These are phyloP conservation scores for Naganishia onofrii DNA, from an alignment of 768 basidiomycete genomes.

Conservation along the genomic window DNA sequence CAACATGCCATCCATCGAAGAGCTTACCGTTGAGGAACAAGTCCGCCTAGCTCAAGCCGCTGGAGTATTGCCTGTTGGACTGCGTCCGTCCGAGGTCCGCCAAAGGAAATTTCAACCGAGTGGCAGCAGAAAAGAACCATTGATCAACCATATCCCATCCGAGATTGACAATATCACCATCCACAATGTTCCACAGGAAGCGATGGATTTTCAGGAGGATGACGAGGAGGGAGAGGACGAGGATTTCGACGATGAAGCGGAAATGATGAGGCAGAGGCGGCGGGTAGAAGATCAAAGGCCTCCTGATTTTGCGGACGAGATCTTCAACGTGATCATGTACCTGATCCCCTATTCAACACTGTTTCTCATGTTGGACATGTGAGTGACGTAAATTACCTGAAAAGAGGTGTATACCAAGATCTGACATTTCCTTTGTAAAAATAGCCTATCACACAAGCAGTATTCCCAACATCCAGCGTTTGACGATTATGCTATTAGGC, in stretches of 20 bases:
- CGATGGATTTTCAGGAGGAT: background rate
- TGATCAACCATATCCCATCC: conserved; percentile 21
- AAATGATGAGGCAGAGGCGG: conserved; percentile 5
- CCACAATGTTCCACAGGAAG: conserved; percentile 18
- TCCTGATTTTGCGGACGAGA: conserved; percentile 42
- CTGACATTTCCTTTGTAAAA: background rate
- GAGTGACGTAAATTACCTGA: conserved; percentile 24
- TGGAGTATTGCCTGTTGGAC: conserved; percentile 26
- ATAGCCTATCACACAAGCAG: conserved; percentile 45
- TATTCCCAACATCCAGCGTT: conserved; percentile 42
- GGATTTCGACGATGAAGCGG: background rate
- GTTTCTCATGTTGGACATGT: conserved; percentile 49
- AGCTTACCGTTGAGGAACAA: conserved; percentile 30
- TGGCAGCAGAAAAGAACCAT: conserved; percentile 1
- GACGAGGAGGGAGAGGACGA: conserved; percentile 11
- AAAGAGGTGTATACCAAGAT: background rate
- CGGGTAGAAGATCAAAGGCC: background rate
- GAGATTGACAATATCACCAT: conserved; percentile 8
- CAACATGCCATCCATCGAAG: conserved; percentile 19
- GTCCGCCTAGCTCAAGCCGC: conserved; percentile 28
- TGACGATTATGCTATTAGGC: conserved; percentile 33
- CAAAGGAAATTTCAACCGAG: background rate
- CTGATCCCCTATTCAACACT: conserved; percentile 47
- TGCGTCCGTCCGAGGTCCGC: conserved; percentile 19
- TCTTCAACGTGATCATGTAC: conserved; percentile 44